These are phyloP conservation scores for Amesomyces nigricolor DNA, from an alignment of 2,329 filamentous ascomycete genomes.

Conservation along the genomic window DNA sequence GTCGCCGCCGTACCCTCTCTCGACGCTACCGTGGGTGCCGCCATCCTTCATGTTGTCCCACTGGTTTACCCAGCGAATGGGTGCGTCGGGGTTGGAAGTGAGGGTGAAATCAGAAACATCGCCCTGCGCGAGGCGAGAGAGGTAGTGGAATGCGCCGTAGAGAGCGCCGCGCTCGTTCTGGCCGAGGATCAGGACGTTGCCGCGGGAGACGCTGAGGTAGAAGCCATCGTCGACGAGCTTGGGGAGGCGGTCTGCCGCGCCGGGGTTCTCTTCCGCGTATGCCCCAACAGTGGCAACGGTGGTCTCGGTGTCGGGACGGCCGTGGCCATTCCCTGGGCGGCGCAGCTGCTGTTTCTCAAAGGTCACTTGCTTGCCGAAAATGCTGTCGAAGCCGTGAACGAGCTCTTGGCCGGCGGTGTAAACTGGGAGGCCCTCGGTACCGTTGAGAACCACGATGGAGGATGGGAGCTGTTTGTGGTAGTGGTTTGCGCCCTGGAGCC, in stretches of 20 bases:
- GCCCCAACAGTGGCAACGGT: conserved; percentile 45
- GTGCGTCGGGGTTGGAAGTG: conserved; percentile 51
- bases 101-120: conserved; percentile 45
- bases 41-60: conserved; percentile 58
- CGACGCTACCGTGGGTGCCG: conserved; percentile 51
- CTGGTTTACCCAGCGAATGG: conserved; percentile 65
- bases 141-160: conserved; percentile 64
- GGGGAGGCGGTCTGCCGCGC: conserved; percentile 23
- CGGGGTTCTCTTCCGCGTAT: conserved; percentile 35
- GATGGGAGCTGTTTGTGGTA: conserved; percentile 23
- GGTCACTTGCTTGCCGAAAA: conserved; percentile 45
- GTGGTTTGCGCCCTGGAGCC: conserved; percentile 31
- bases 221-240: conserved; percentile 54
- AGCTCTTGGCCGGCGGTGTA: conserved; percentile 55
- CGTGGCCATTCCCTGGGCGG: background rate
- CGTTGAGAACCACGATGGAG: conserved; percentile 37
- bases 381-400: conserved; percentile 49
- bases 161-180: conserved; percentile 62
- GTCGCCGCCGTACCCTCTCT: conserved; percentile 60
- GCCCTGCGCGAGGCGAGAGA: conserved; percentile 58
- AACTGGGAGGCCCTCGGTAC: conserved; percentile 49
- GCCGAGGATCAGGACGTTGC: conserved; percentile 53
- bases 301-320: conserved; percentile 29
- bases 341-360: conserved; percentile 9
- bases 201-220: conserved; percentile 47